Evolutionary conservation across 257 asterid species (phyloP), one percentile per base, ranked within the genome.

Genomic region (Coffea canephora): DNA sequence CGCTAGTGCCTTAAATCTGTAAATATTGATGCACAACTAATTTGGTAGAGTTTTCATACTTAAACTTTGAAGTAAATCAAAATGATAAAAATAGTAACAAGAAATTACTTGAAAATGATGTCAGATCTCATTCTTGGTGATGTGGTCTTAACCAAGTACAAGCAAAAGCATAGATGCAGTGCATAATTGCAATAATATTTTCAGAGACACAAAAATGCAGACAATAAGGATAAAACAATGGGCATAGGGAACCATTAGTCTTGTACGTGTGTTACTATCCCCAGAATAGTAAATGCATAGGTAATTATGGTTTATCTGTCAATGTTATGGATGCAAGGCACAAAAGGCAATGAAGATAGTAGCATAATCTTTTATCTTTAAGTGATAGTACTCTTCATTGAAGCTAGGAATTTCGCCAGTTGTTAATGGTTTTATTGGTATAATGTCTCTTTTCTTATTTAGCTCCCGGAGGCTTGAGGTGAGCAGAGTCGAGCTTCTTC

Each of bases 391-490:
- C 57, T 52, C 57, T 52, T 52, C 18, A 52, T 13, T n/a, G 13
- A 61, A 61, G 23, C n/a, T 6, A 64, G 39, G 23, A 41, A 18
- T 75, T 2, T 23, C 23, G 14, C 8, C 2, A 21, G 43, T n/a
- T 75, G 43, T 59, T 41, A 25, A 7, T 55, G 39, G 66, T 52
- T 78, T 66, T 31, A 3, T 34, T 21, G 39, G 62, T 21, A 2
- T 8, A 77, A 41, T 64, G 39, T 81, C 13, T 52, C 50, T 73
- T 87, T 68, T 46, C 77, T 59, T 59, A 59, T 68, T 77, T 93
- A 96, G 99, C 89, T 96, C 99, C 23, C 91, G 99, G 85, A 92
- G 99, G 89, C 97, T 96, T 79, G 99, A 96, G 86, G 99, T 96
- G 19, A 96, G 99, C 81, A 87, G 97, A 87, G 97, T 96, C 83